Evolutionary conservation across 192 early-diverging fungal genomes (phyloP).

Genomic region (Coemansia sp.): DNA sequence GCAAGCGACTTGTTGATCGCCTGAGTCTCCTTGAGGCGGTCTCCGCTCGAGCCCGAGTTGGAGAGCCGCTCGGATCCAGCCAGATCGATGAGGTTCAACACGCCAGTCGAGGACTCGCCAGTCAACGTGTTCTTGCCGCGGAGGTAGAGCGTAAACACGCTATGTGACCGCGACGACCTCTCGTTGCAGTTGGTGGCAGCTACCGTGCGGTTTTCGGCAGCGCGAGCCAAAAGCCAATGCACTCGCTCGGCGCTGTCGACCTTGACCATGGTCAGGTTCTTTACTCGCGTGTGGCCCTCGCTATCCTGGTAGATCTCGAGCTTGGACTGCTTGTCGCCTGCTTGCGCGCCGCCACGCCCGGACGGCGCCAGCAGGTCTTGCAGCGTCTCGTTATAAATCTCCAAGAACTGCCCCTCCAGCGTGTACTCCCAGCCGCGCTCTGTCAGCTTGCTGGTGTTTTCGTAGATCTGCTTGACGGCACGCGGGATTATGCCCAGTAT

Average conservation of each 20-base stretch:
- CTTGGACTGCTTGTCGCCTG: conserved; percentile 61
- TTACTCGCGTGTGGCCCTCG: conserved; percentile 76
- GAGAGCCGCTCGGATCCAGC: conserved; percentile 92
- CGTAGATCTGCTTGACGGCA: conserved; percentile 89
- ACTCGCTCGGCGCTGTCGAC: conserved; percentile 78
- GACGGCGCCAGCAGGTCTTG: conserved; percentile 74
- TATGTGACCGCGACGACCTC: conserved; percentile 89
- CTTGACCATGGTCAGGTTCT: conserved; percentile 70
- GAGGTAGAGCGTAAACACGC: conserved; percentile 88
- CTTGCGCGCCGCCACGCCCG: conserved; percentile 30
- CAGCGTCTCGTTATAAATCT: conserved; percentile 96
- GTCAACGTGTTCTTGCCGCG: conserved; percentile 75
- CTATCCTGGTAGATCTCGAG: conserved; percentile 85
- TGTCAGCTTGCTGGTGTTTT: conserved; percentile 66
- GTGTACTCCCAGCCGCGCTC: conserved; percentile 86
- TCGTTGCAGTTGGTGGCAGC: conserved; percentile 94
- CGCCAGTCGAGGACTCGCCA: conserved; percentile 70
- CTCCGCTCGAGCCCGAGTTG: conserved; percentile 80
- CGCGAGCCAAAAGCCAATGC: conserved; percentile 69
- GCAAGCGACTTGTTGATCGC: conserved; percentile 96
- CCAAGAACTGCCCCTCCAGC: conserved; percentile 88
- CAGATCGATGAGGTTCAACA: conserved; percentile 92
- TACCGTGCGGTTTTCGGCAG: conserved; percentile 83
- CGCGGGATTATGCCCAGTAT: conserved; percentile 91
- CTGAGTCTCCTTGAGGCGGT: conserved; percentile 89